phyloP scores from a whole-genome alignment of 768 basidiomycete species.

The Suillus tomentosus region DNA sequence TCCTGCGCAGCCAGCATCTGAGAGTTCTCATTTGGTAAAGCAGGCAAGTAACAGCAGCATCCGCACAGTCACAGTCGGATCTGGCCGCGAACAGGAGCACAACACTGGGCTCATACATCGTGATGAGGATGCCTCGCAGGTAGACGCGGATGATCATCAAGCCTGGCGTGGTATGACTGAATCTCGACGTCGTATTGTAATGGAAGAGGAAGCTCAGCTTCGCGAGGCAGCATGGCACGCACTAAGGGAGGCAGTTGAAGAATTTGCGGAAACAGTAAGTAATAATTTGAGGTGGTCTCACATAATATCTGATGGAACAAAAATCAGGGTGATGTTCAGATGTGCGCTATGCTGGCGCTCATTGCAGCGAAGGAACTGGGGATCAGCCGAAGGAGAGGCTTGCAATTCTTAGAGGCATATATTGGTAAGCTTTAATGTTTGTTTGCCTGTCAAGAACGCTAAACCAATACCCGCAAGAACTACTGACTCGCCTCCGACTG shows the following conservation, averaged over 20 bases:
- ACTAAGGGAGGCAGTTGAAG: slow-evolving; percentile 56
- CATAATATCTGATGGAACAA: slow-evolving; percentile 9
- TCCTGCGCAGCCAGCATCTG: background rate
- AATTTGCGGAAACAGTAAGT: slow-evolving; percentile 61
- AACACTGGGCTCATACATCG: slow-evolving; percentile 23
- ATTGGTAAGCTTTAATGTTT: slow-evolving; percentile 52
- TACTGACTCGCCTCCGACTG: slow-evolving; percentile 61
- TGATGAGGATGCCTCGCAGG: slow-evolving; percentile 28
- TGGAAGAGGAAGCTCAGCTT: slow-evolving; percentile 51
- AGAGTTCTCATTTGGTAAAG: slow-evolving; percentile 31
- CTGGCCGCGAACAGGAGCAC: slow-evolving; percentile 41
- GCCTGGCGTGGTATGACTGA: slow-evolving; percentile 32
- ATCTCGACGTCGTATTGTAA: slow-evolving; percentile 28
- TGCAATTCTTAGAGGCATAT: slow-evolving; percentile 69
- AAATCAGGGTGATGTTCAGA: slow-evolving; percentile 74
- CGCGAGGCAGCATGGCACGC: slow-evolving; percentile 59
- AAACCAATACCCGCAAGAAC: slow-evolving; percentile 43
- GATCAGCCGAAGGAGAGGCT: slow-evolving; percentile 44
- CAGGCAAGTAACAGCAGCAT: slow-evolving; percentile 68
- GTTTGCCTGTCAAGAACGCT: background rate
- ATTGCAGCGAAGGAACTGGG: slow-evolving; percentile 61
- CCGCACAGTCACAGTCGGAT: slow-evolving; percentile 66
- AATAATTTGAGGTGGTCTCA: slow-evolving; percentile 5
- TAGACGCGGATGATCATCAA: slow-evolving; percentile 20
- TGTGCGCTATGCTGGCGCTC: slow-evolving; percentile 71